phyloP scores from a whole-genome alignment of 2,329 filamentous ascomycete genomes.

The Microdochium bolleyi region DNA sequence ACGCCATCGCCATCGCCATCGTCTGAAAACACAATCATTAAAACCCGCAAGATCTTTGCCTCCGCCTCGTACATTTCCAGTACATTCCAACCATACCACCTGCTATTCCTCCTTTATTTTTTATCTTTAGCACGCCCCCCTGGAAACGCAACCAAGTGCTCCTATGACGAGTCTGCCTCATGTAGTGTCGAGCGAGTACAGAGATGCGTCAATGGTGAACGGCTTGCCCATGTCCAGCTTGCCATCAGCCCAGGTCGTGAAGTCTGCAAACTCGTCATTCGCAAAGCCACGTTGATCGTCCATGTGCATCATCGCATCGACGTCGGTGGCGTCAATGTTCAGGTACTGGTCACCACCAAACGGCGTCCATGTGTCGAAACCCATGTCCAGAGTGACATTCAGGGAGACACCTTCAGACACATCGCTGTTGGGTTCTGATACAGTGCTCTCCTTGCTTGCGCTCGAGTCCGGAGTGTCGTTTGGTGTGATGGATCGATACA shows the following conservation, averaged over 20 bases:
- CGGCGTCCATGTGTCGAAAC: constrained; percentile 38
- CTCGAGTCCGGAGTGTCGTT: constrained; percentile 58
- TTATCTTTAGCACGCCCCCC: no score
- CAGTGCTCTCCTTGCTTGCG: constrained; percentile 42
- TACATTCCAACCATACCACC: background rate
- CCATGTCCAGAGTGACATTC: constrained; percentile 34
- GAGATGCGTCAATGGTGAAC: constrained; percentile 39
- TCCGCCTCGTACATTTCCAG: background rate
- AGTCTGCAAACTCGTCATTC: constrained; percentile 15
- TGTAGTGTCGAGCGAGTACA: constrained; percentile 30
- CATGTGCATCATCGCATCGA: constrained; percentile 10
- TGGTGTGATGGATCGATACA: constrained; percentile 48
- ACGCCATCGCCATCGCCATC: background rate
- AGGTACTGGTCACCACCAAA: constrained; percentile 37
- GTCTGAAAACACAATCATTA: no score
- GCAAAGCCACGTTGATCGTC: constrained; percentile 14
- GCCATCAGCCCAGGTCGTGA: constrained; percentile 39
- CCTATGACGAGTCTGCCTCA: no score
- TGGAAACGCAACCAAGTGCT: no score
- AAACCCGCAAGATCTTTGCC: background rate
- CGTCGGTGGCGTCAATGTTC: constrained; percentile 25
- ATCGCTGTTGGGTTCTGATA: constrained; percentile 55
- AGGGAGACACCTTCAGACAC: constrained; percentile 46
- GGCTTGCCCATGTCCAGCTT: constrained; percentile 42
- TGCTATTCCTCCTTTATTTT: no score